Evolutionary conservation across 78 protist species (phyloP), one percentile per base, ranked within the genome.

Genomic region (Dictyostelium firmibasis): DNA sequence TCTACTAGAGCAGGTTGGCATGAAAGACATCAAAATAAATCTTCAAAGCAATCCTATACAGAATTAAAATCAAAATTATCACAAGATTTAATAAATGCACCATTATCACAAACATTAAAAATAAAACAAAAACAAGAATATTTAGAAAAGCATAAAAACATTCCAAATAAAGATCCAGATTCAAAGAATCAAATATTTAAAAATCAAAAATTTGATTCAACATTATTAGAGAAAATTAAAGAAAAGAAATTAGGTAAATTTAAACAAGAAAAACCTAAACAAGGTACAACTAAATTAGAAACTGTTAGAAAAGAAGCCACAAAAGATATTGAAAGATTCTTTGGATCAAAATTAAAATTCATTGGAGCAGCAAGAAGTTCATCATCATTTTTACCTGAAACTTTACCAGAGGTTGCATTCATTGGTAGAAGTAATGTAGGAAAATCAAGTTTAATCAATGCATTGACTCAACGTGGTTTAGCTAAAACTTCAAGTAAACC

Each of bases 381-480:
- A 0, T 57, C 36, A 2, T 89, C 94, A n/a, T 81, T 89, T 35
- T 11, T 89, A 25, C 62, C 57, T 2, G 94, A 89, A n/a, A 29
- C 79, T 23, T 3, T 27, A 25, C 96, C 96, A 57, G 96, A 93
- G 81, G 91, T 93, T 2, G 96, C 96, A 47, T 93, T 93, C 36
- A 83, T 93, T 43, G 96, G 96, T 23, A 23, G 96, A 25, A 85
- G 92, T 82, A 93, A 93, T 86, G 96, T 93, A 25, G 96, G 96
- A 0, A 93, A 93, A 43, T 85, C 92, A 33, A 44, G 82, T 44
- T 43, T 93, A 11, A 84, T 93, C 82, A 93, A 93, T 60, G 91
- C 96, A 33, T 11, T 85, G 0, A 83, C 92, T 25, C 91, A 72
- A 64, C 25, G 96, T 38, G 83, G 86, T 13, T 9, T 84, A 27